Evolutionary conservation across 2,329 filamentous ascomycete genomes (phyloP).

Genomic region (Rhynchosporium agropyri): DNA sequence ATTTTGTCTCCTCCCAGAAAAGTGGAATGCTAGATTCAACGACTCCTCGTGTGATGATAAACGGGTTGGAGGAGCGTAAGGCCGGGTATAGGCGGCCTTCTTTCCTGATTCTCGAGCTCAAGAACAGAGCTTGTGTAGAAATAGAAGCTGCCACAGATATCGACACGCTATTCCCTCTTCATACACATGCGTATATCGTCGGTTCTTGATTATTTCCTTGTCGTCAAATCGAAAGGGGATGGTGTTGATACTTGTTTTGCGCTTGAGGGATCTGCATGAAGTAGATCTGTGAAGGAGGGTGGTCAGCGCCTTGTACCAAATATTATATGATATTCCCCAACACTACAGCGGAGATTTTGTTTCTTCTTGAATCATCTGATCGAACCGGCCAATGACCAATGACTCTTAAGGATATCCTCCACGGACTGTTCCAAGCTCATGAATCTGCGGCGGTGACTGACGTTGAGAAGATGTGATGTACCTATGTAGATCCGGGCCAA

Average conservation of each 20-base stretch:
- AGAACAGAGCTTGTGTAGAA: constrained; percentile 3
- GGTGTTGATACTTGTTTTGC: constrained; percentile 17
- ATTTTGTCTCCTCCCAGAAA: background rate
- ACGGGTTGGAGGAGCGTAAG: constrained; percentile 15
- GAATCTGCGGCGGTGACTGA: constrained; percentile 27
- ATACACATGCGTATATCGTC: constrained; percentile 9
- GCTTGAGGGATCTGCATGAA: constrained; percentile 23
- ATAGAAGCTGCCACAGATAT: constrained; percentile 11
- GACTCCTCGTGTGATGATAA: constrained; percentile 4
- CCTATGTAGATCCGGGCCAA: constrained; percentile 18
- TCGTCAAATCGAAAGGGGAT: constrained; percentile 1
- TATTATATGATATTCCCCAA: background rate
- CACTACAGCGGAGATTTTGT: background rate
- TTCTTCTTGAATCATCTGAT: constrained; percentile 4
- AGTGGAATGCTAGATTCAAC: background rate
- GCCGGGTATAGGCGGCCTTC: constrained; percentile 6
- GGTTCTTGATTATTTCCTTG: background rate
- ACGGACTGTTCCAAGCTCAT: constrained; percentile 1
- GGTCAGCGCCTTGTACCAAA: constrained; percentile 23
- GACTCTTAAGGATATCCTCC: background rate
- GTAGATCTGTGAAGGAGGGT: background rate
- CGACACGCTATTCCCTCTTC: background rate
- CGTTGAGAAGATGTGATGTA: constrained; percentile 5
- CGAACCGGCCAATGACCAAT: constrained; percentile 4
- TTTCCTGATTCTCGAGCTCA: constrained; percentile 18